Base-by-base conservation (phyloP, 139 green algal genomes). In the Micractinium sp. region DNA sequence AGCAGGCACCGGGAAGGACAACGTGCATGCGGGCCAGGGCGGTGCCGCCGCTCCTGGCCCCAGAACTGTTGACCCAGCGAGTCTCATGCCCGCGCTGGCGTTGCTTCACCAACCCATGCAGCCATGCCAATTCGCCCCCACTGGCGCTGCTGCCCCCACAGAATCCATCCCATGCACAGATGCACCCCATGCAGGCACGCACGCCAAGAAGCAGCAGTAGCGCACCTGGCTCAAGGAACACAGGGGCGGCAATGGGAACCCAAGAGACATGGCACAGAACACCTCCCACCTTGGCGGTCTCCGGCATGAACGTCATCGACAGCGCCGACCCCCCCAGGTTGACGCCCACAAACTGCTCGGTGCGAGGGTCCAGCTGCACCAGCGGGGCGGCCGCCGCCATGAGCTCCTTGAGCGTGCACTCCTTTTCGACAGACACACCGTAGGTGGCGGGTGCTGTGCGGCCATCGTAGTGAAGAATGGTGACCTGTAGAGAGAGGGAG, bases 371-470 rank as follows among this genome's bases (percentile, higher is more conserved):
- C 56, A 84, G 63, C 19, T 74, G 74, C 7, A 56, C 86, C 77
- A 90, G 77, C 9, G 86, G 86, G 35, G 66, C 63, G 2, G 77
- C 86, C 1, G 88, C 83, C 35, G 73, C 39, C 78, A 91, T 87
- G 22, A 90, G 36, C 29, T 90, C n/a, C 33, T 76, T 33, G 12
- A 90, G 33, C 0, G 47, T 87, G 7, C 41, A 73, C 47, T 73
- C 74, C n/a, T 76, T 60, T 14, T 35, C 0, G 41, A 89, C 71
- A 1, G 31, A 29, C n/a, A 90, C 76, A n/a, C 87, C 87, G n/a
- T 90, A 90, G 33, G 77, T 86, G 66, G 76, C 86, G 47, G 78
- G 87, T 35, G 35, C 47, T 12, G 60, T 61, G 20, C 31, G 78
- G 60, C 90, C 74, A 60, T 90, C 53, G 82, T 80, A 47, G 36